phyloP scores from a whole-genome alignment of 2,329 filamentous ascomycete species.

The Talaromyces sp. region DNA sequence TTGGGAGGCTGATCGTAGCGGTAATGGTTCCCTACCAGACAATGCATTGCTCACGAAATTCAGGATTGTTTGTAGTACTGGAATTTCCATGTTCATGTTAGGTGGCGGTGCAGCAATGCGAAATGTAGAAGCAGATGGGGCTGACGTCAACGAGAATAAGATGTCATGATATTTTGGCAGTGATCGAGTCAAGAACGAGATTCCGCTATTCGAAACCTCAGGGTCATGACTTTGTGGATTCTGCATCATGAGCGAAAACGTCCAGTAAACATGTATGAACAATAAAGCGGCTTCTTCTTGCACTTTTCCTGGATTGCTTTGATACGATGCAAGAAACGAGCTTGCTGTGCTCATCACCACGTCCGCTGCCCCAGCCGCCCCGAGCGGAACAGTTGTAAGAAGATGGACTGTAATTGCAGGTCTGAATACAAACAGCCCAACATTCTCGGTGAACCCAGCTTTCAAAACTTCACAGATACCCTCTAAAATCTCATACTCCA shows the following conservation, averaged over 20 bases:
- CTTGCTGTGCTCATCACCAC: constrained; percentile 48
- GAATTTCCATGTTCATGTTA: constrained; percentile 22
- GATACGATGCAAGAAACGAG: constrained; percentile 46
- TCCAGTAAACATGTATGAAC: constrained; percentile 41
- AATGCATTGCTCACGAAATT: constrained; percentile 44
- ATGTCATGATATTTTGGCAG: constrained; percentile 43
- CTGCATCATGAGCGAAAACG: constrained; percentile 39
- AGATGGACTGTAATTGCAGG: constrained; percentile 43
- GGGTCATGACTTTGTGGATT: constrained; percentile 40
- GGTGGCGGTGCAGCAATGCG: constrained; percentile 19
- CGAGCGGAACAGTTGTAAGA: constrained; percentile 41
- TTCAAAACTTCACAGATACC: constrained; percentile 48
- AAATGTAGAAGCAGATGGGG: constrained; percentile 22
- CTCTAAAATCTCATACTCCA: constrained; percentile 45
- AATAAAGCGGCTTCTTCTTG: constrained; percentile 36
- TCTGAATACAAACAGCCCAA: constrained; percentile 46
- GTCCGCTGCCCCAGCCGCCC: constrained; percentile 42
- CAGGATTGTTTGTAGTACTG: constrained; percentile 37
- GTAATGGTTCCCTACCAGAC: constrained; percentile 44
- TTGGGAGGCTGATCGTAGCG: constrained; percentile 46
- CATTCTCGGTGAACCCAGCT: constrained; percentile 47
- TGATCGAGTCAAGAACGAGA: constrained; percentile 46
- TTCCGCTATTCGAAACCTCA: constrained; percentile 45
- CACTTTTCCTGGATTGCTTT: constrained; percentile 36
- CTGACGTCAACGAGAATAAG: constrained; percentile 38